These are phyloP conservation scores for Cladosporium sp. DNA, from an alignment of 2,329 filamentous ascomycete genomes.

Conservation along the genomic window DNA sequence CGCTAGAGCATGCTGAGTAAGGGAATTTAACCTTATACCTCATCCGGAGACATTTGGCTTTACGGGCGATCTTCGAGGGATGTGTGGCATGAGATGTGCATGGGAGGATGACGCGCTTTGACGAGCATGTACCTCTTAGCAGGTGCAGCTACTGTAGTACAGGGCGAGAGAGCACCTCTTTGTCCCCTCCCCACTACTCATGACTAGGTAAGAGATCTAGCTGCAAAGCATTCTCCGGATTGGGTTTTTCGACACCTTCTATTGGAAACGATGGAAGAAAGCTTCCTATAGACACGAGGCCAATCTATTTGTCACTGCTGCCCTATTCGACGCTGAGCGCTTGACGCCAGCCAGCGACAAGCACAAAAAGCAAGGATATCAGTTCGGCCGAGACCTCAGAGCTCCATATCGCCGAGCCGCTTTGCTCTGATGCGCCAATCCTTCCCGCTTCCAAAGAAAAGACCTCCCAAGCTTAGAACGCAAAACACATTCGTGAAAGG, in stretches of 20 bases:
- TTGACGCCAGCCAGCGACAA: no score
- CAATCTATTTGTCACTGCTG: no score
- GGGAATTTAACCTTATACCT: background rate
- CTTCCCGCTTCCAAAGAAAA: background rate
- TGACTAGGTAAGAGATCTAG: no score
- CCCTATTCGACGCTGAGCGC: no score
- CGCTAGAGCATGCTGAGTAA: slow-evolving; percentile 7
- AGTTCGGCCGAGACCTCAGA: background rate
- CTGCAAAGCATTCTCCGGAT: no score
- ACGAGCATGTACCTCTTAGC: background rate
- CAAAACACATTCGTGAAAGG: background rate
- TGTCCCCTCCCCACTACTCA: no score
- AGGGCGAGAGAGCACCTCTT: background rate
- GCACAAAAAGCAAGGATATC: no score
- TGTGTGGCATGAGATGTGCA: no score
- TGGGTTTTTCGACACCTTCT: no score
- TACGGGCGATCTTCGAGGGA: slow-evolving; percentile 3
- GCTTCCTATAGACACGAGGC: no score
- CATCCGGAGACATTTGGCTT: background rate
- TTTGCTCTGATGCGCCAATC: background rate
- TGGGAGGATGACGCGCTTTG: background rate
- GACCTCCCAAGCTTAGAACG: background rate
- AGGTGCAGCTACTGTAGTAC: background rate
- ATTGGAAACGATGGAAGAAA: no score
- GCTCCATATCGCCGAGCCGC: background rate